These are phyloP conservation scores for Phytopythium cucurbitacearum DNA, from an alignment of 352 stramenopile genomes.

Conservation along the genomic window DNA sequence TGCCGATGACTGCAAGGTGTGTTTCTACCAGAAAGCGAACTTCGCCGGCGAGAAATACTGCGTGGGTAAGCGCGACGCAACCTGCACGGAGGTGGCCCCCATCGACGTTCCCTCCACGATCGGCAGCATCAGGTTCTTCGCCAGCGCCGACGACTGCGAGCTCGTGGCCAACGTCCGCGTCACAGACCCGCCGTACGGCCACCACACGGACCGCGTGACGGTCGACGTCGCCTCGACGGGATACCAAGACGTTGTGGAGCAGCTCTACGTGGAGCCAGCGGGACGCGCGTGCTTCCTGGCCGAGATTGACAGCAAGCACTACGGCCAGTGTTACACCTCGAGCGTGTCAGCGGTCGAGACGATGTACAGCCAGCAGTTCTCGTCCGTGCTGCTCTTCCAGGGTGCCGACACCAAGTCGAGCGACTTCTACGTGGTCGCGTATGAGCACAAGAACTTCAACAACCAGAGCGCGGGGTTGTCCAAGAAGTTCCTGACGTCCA, in stretches of 20 bases:
- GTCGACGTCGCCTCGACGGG: slow-evolving; percentile 25
- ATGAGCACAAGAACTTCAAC: slow-evolving; percentile 33
- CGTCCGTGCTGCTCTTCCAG: slow-evolving; percentile 40
- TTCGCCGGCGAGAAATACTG: slow-evolving; percentile 28
- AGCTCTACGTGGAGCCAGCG: slow-evolving; percentile 45
- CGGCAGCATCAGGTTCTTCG: slow-evolving; percentile 38
- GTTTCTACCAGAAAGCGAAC: slow-evolving; percentile 36
- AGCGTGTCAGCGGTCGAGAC: slow-evolving; percentile 17
- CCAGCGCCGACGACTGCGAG: slow-evolving; percentile 14
- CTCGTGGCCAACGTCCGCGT: slow-evolving; percentile 37
- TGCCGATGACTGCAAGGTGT: slow-evolving; percentile 24
- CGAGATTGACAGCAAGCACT: slow-evolving; percentile 5
- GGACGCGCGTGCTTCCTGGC: slow-evolving; percentile 36
- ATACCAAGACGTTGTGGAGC: slow-evolving; percentile 26
- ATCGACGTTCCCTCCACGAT: slow-evolving; percentile 33
- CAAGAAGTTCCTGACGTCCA: slow-evolving; percentile 29
- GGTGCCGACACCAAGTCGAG: slow-evolving; percentile 5
- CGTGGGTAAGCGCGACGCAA: slow-evolving; percentile 22
- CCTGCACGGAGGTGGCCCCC: slow-evolving; percentile 21
- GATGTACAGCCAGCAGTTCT: slow-evolving; percentile 25
- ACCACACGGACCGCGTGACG: slow-evolving; percentile 26
- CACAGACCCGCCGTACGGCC: slow-evolving; percentile 25
- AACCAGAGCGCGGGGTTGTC: slow-evolving; percentile 5
- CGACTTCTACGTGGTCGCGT: slow-evolving; percentile 39
- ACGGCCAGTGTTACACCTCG: slow-evolving; percentile 33